These are phyloP conservation scores for Solanum infundibuliforme DNA, from an alignment of 257 asterid genomes.

Conservation along the genomic window DNA sequence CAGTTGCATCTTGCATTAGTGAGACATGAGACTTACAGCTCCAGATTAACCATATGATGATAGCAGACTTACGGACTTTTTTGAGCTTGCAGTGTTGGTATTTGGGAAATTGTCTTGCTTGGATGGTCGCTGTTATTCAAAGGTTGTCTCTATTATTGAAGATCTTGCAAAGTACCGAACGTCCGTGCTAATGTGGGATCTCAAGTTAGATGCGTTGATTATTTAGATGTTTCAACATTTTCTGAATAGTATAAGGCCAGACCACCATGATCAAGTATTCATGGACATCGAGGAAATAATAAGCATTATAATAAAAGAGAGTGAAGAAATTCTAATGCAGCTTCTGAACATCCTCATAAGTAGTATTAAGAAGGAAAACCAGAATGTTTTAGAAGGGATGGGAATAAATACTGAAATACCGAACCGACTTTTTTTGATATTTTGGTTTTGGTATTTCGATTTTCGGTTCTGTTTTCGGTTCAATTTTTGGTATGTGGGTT, in stretches of 20 bases:
- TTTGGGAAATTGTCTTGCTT: background rate
- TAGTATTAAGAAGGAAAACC: conserved; percentile 35
- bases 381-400: background rate
- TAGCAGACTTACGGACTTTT: too few species aligned
- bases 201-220: background rate
- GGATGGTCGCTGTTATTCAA: background rate
- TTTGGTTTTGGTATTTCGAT: too few species aligned
- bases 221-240: background rate
- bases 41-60: background rate
- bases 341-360: conserved; percentile 37
- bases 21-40: background rate
- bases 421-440: too few species aligned
- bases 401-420: too few species aligned
- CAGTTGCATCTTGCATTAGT: background rate
- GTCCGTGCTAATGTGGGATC: background rate
- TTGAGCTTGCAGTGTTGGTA: background rate
- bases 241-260: conserved; percentile 11
- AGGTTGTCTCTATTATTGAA: background rate
- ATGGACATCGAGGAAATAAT: conserved; percentile 33
- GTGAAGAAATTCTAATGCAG: conserved; percentile 30
- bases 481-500: too few species aligned
- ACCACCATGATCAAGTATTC: conserved; percentile 26
- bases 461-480: too few species aligned
- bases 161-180: background rate
- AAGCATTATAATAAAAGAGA: conserved; percentile 37